Evolutionary conservation across 1,139 yeast species (phyloP).

Genomic region (Pichia sp.): DNA sequence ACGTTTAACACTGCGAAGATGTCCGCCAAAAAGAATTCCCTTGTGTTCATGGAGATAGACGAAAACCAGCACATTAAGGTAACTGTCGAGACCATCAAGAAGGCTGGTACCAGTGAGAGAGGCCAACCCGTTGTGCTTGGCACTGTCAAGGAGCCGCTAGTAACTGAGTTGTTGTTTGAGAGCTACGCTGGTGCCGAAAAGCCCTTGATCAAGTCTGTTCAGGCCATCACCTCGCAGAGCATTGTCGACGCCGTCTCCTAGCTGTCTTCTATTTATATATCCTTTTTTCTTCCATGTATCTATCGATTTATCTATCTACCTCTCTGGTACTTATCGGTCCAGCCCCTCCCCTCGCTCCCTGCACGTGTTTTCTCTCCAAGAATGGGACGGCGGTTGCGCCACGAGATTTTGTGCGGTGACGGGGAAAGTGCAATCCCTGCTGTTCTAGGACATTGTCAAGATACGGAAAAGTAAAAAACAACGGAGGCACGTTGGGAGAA

Average conservation of each 20-base stretch:
- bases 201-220: conserved; percentile 39
- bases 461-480: too few species aligned
- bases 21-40: conserved; percentile 61
- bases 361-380: too few species aligned
- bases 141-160: conserved; percentile 36
- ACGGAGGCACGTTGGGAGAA: too few species aligned
- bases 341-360: too few species aligned
- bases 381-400: too few species aligned
- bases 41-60: conserved; percentile 47
- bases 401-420: too few species aligned
- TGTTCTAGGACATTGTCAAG: too few species aligned
- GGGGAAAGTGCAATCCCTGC: too few species aligned
- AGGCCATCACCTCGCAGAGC: conserved; percentile 6
- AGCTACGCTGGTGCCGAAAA: conserved; percentile 53
- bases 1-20: conserved; percentile 50
- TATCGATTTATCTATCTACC: background rate
- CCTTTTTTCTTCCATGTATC: background rate
- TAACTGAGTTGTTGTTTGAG: conserved; percentile 51
- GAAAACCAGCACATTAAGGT: conserved; percentile 45
- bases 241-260: conserved; percentile 2
- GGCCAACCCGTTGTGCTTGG: conserved; percentile 29
- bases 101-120: conserved; percentile 14
- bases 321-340: too few species aligned
- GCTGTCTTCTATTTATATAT: background rate
- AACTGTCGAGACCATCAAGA: conserved; percentile 36